A percentile compares a stretch with the other conserved stretches of the same genome.
Evolutionary conservation across 2,329 filamentous ascomycete species (phyloP).

Genomic region (Aspergillus sp.): DNA sequence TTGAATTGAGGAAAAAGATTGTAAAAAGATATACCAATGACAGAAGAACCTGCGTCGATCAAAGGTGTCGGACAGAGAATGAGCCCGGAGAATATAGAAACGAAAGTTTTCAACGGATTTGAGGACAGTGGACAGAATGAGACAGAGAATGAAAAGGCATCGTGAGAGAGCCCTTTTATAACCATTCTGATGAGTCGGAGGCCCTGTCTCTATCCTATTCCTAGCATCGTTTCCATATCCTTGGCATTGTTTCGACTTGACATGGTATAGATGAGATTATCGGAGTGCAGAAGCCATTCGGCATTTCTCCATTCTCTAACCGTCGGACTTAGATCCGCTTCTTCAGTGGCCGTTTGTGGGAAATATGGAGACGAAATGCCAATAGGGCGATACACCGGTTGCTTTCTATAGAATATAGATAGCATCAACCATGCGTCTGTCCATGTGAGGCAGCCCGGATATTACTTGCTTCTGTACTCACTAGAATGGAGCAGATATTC

Average conservation of each 20-base stretch:
- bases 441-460: too few species aligned
- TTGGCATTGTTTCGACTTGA: conserved; percentile 1
- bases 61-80: conserved; percentile 1
- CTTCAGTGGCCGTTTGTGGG: too few species aligned
- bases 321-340: too few species aligned
- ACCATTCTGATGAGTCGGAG: neutral
- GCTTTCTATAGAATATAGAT: too few species aligned
- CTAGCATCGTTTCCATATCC: neutral
- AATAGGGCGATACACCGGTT: too few species aligned
- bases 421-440: too few species aligned
- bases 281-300: too few species aligned
- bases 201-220: neutral
- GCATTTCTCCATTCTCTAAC: too few species aligned
- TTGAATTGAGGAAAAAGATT: conserved; percentile 4
- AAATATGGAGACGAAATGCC: too few species aligned
- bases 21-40: conserved; percentile 7
- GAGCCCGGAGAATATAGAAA: neutral
- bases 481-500: too few species aligned
- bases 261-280: neutral
- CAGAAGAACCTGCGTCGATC: conserved; percentile 9
- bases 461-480: too few species aligned
- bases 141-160: neutral
- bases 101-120: neutral
- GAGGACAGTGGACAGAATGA: neutral
- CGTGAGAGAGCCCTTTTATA: neutral